Evolutionary conservation across 352 stramenopile species (phyloP).

Genomic region (Elongisporangium prolatum): DNA sequence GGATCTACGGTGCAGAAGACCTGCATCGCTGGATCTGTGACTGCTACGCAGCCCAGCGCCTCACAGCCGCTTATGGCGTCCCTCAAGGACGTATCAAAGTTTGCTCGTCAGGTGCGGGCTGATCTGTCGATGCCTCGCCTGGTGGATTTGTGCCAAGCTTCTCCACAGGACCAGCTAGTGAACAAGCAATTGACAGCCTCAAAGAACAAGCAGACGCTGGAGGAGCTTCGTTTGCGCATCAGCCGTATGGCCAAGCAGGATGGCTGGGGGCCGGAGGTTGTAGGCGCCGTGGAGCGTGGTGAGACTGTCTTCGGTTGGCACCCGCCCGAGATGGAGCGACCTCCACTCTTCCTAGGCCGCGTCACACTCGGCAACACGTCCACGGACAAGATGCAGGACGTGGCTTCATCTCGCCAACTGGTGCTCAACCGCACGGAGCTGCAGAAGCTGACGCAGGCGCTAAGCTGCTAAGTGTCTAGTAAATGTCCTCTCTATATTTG

Average conservation of each 20-base stretch:
- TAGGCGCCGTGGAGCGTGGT: slow-evolving; percentile 44
- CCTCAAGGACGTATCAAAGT: slow-evolving; percentile 38
- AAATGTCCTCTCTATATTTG: neutral
- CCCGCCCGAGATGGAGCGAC: slow-evolving; percentile 65
- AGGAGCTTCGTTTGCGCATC: slow-evolving; percentile 37
- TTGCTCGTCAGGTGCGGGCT: slow-evolving; percentile 48
- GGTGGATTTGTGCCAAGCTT: slow-evolving; percentile 41
- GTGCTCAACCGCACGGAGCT: slow-evolving; percentile 45
- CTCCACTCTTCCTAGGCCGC: slow-evolving; percentile 49
- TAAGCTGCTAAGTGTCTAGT: slow-evolving; percentile 32
- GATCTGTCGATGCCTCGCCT: slow-evolving; percentile 64
- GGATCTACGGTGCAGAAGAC: slow-evolving; percentile 6
- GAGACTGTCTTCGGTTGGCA: slow-evolving; percentile 77
- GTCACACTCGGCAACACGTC: slow-evolving; percentile 32
- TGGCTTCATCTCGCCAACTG: slow-evolving; percentile 18
- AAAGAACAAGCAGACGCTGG: slow-evolving; percentile 32
- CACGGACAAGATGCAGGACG: slow-evolving; percentile 1
- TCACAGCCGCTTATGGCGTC: slow-evolving; percentile 31
- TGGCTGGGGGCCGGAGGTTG: slow-evolving; percentile 56
- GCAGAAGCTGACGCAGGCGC: slow-evolving; percentile 31
- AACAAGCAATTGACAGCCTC: slow-evolving; percentile 45
- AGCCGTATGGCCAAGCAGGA: slow-evolving; percentile 35
- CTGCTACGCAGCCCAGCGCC: slow-evolving; percentile 4
- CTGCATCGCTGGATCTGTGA: slow-evolving; percentile 6
- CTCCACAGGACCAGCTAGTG: slow-evolving; percentile 35